Base-by-base conservation (phyloP, 345 rosid species). In the Iberis pinnata region DNA sequence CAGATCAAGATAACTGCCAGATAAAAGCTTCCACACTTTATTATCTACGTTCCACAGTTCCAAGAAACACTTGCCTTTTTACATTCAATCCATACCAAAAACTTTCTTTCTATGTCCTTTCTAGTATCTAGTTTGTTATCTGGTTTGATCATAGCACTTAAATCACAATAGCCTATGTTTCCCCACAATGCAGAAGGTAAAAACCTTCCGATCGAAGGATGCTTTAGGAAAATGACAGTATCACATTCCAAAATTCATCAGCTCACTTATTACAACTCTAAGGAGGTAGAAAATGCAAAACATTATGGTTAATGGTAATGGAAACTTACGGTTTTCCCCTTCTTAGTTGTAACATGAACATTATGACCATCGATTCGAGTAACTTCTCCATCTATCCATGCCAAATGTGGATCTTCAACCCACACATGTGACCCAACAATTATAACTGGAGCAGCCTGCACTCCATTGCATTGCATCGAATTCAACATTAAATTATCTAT, bases 371-470 rank as follows among this genome's bases (percentile, higher is more conserved):
- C 65, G 41, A 86, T 80, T 27, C 65, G 67, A 25, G 69, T 64
- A 12, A 86, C 90, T 75, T 78, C 76, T 9, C 90, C 95, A 69
- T 80, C 75, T 42, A 74, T 55, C 95, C 95, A 83, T 22, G 95
- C 90, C 63, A 76, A 73, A 33, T 50, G 74, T 20, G 82, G 77
- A 77, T 86, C 95, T 65, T 83, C 86, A 58, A 83, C 80, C 90
- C 90, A 83, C 12, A 86, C 95, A 80, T 79, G 90, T 32, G 90
- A 82, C 44, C 88, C 95, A 52, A 79, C 88, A 15, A 79, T 77
- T 41, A 80, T 79, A 55, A 72, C 80, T 11, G 81, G 80, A 51
- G 77, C 82, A 24, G 88, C 95, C 95, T 86, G 33, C 8, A 29
- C 29, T 2, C 33, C 33, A 29, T 3, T 29, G 10, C 33, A 29